A percentile compares a stretch with the other conserved stretches of the same genome.
phyloP scores from a whole-genome alignment of 73 alveolate species.

The Paramecium octaurelia region DNA sequence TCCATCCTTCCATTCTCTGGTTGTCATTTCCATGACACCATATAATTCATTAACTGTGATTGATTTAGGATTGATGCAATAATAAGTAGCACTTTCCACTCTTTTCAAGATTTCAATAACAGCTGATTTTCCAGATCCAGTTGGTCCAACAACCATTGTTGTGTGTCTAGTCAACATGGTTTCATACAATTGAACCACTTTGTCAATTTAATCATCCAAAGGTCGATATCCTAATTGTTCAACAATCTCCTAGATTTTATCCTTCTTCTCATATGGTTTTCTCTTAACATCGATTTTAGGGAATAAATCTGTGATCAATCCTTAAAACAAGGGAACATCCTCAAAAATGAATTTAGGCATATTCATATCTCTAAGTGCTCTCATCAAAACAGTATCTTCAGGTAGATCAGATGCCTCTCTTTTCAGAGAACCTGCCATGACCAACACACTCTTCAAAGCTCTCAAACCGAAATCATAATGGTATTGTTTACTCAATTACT shows the following conservation, averaged over 20 bases:
- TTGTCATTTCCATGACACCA: slow-evolving; percentile 76
- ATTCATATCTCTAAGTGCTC: slow-evolving; percentile 99
- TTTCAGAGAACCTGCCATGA: slow-evolving; percentile 97
- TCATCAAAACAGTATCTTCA: slow-evolving; percentile 98
- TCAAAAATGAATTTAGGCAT: slow-evolving; percentile 99
- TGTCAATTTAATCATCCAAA: slow-evolving; percentile 90
- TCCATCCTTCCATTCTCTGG: slow-evolving; percentile 98
- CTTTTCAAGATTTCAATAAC: slow-evolving; percentile 84
- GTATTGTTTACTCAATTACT: slow-evolving; percentile 90
- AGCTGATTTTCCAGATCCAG: slow-evolving; percentile 98
- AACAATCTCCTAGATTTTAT: slow-evolving; percentile 78
- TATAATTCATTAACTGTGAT: slow-evolving; percentile 79
- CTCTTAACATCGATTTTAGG: slow-evolving; percentile 95
- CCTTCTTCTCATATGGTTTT: slow-evolving; percentile 88
- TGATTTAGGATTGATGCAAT: slow-evolving; percentile 86
- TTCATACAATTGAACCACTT: slow-evolving; percentile 97
- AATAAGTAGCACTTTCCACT: slow-evolving; percentile 71
- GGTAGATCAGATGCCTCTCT: slow-evolving; percentile 91
- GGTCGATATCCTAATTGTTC: slow-evolving; percentile 69
- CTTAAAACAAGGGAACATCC: slow-evolving; percentile 95
- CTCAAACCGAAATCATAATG: slow-evolving; percentile 98
- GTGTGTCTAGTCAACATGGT: slow-evolving; percentile 98
- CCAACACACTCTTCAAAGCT: slow-evolving; percentile 98
- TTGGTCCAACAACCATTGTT: slow-evolving; percentile 94
- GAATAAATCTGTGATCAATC: slow-evolving; percentile 98